Evolutionary conservation across 2,329 filamentous ascomycete genomes (phyloP).

Genomic region (Ophiostoma himal-ulmi): DNA sequence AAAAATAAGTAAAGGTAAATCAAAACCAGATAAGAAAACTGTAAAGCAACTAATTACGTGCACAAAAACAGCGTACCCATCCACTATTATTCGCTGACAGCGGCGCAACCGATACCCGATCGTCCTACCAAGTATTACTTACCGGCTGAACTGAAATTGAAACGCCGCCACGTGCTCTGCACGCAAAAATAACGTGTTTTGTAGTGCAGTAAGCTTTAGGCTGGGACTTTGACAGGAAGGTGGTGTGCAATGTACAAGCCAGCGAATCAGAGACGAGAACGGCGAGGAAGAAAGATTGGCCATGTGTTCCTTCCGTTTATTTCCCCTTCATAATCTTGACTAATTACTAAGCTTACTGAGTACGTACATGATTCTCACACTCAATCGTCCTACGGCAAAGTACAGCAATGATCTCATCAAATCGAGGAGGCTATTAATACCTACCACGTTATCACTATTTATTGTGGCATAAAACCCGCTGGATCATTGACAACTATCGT

Average conservation of each 20-base stretch:
- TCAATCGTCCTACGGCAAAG: no score
- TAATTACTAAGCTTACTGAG: not conserved
- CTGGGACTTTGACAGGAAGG: not conserved
- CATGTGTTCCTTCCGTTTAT: slow-evolving; percentile 1
- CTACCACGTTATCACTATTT: not conserved
- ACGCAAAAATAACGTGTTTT: slow-evolving; percentile 19
- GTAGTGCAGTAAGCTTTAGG: not conserved
- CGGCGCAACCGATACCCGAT: not conserved
- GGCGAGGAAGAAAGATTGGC: not conserved
- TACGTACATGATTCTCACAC: no score
- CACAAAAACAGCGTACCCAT: not conserved
- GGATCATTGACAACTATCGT: not conserved
- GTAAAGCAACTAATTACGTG: no score
- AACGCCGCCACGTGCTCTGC: slow-evolving; percentile 20
- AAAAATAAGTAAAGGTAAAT: not conserved
- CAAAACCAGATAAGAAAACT: not conserved
- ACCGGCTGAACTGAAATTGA: slow-evolving; percentile 11
- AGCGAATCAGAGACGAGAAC: not conserved
- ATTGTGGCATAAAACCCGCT: not conserved
- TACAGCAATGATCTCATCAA: not conserved
- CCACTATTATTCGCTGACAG: not conserved
- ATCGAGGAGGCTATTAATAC: not conserved
- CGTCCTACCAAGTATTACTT: not conserved
- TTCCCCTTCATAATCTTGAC: not conserved
- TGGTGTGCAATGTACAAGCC: not conserved